Conservation (phyloP, 345 rosid genomes). For the Streptanthus diversifolius region DNA sequence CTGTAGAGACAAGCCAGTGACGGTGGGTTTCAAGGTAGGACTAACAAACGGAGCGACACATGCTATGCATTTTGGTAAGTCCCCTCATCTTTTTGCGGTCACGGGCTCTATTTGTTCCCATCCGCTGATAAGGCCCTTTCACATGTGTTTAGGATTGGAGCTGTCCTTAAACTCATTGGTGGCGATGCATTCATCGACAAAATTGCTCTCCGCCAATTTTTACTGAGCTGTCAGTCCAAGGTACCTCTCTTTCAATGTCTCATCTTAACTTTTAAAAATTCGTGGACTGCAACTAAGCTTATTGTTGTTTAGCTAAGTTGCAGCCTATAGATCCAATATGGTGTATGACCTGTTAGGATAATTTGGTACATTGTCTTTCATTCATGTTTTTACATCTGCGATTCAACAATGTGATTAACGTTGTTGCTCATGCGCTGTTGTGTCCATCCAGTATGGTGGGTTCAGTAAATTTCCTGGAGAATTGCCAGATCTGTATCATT, state of each 20-base stretch:
- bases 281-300: background rate
- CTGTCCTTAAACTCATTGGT: conserved; percentile 66
- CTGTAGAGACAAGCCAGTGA: conserved; percentile 74
- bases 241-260: conserved; percentile 35
- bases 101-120: background rate
- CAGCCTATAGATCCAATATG: background rate
- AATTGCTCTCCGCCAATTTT: conserved; percentile 52
- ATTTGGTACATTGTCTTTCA: background rate
- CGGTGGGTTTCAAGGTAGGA: conserved; percentile 94
- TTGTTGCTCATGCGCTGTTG: conserved; percentile 7
- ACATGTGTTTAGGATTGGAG: conserved; percentile 59
- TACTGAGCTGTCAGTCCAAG: conserved; percentile 80
- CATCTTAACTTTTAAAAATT: background rate
- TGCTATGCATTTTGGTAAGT: conserved; percentile 95
- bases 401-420: conserved; percentile 10
- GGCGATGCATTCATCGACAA: conserved; percentile 56
- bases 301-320: background rate
- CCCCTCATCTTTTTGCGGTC: background rate
- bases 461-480: conserved; percentile 67
- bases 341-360: too few relatives aligned
- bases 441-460: conserved; percentile 67
- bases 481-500: conserved; percentile 77
- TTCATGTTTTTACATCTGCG: background rate
- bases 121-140: background rate
- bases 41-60: conserved; percentile 84